phyloP scores from a whole-genome alignment of 2,329 filamentous ascomycete species.

The Epichloe glyceriae region DNA sequence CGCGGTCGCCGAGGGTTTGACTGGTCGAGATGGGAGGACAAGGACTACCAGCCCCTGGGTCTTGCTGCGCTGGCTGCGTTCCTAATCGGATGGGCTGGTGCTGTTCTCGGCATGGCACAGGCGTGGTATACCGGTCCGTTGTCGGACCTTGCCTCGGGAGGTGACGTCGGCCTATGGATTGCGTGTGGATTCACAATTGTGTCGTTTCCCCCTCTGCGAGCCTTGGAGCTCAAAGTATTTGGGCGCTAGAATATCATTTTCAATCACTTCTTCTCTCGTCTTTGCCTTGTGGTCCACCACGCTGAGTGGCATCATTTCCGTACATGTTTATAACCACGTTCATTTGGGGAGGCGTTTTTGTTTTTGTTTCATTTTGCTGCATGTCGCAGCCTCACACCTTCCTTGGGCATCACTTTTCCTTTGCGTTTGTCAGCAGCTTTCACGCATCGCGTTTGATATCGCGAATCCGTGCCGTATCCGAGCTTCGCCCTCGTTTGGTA shows the following conservation, averaged over 20 bases:
- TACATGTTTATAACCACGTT: too few relatives aligned
- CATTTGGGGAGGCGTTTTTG: too few relatives aligned
- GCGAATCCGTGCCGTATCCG: too few relatives aligned
- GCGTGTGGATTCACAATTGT: constrained; percentile 52
- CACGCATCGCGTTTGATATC: too few relatives aligned
- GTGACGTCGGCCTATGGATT: constrained; percentile 38
- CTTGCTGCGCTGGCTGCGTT: constrained; percentile 31
- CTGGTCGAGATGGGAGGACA: constrained; percentile 33
- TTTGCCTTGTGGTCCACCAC: background rate
- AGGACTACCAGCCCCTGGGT: constrained; percentile 29
- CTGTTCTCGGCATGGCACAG: constrained; percentile 44
- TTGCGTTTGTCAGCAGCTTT: too few relatives aligned
- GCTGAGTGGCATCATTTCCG: too few relatives aligned
- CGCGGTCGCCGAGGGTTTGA: constrained; percentile 27
- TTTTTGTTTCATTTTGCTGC: too few relatives aligned
- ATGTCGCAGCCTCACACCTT: too few relatives aligned
- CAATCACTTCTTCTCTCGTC: background rate
- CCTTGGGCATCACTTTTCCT: too few relatives aligned
- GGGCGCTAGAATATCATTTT: constrained; percentile 9
- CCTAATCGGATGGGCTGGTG: constrained; percentile 32
- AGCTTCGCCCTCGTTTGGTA: too few relatives aligned
- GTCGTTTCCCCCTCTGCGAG: constrained; percentile 15
- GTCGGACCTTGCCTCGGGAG: constrained; percentile 38
- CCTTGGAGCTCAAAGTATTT: constrained; percentile 16
- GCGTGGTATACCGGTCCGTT: constrained; percentile 47